Conservation (phyloP, 768 basidiomycete genomes). For the Boletellus ananiceps region DNA sequence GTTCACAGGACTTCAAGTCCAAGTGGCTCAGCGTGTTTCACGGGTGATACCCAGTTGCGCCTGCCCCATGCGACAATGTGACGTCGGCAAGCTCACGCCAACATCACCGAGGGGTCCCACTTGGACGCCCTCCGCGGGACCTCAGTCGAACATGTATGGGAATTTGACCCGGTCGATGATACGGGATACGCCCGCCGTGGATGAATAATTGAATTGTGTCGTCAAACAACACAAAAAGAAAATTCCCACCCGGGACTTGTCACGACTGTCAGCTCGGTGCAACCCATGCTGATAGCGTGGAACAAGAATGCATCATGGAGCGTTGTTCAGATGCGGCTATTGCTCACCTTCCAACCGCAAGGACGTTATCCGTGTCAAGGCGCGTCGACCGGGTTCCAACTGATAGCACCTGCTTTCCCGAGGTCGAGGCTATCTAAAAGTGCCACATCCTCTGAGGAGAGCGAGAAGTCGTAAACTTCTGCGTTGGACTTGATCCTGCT, state of each 20-base stretch:
- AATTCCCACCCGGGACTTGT: neutral
- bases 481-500: constrained; percentile 70
- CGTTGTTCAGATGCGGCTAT: neutral
- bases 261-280: neutral
- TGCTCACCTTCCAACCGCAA: neutral
- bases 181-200: too few relatives aligned
- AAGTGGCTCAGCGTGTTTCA: neutral
- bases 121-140: neutral
- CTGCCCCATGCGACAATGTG: neutral
- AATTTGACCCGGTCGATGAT: neutral
- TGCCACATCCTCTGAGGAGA: constrained; percentile 60
- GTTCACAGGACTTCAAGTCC: neutral
- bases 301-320: too few relatives aligned
- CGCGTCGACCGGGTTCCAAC: constrained; percentile 79
- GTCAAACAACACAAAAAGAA: neutral
- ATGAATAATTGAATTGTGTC: neutral
- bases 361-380: constrained; percentile 24
- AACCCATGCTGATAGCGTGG: neutral
- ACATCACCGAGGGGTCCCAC: neutral
- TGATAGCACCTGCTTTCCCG: constrained; percentile 67
- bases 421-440: constrained; percentile 64
- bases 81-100: neutral
- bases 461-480: constrained; percentile 70
- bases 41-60: neutral
- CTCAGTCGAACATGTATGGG: neutral